A percentile compares a stretch with the other conserved stretches of the same genome.
Conservation (phyloP, 805 yeast genomes). For the Brettanomyces naardenensis region DNA sequence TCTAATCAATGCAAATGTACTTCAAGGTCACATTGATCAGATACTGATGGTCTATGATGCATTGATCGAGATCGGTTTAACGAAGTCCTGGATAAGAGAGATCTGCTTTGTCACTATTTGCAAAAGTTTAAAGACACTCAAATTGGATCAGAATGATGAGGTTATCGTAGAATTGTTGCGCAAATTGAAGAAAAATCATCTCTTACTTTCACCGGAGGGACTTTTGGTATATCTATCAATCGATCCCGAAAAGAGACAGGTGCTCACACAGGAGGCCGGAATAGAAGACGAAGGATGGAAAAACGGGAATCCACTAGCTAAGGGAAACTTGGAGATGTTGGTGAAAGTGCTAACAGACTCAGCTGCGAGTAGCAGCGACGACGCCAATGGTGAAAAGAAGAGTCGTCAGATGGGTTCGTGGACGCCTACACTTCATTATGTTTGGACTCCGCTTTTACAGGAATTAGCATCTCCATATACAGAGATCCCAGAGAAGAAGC, state of each 20-base stretch:
- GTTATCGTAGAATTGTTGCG: conserved; percentile 25
- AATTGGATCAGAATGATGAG: conserved; percentile 11
- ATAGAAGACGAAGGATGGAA: conserved; percentile 45
- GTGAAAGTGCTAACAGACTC: conserved; percentile 59
- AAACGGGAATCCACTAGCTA: conserved; percentile 62
- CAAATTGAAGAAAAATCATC: conserved; percentile 40
- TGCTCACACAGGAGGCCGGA: conserved; percentile 12
- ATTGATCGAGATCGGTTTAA: conserved; percentile 48
- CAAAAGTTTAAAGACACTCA: conserved; percentile 33
- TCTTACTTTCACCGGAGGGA: conserved; percentile 72
- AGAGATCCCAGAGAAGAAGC: conserved; percentile 24
- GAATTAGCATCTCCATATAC: conserved; percentile 26
- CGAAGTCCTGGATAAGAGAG: conserved; percentile 83
- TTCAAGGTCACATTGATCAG: conserved; percentile 18
- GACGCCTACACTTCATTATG: conserved; percentile 69
- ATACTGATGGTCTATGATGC: conserved; percentile 34
- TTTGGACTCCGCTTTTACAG: conserved; percentile 56
- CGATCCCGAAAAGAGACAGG: conserved; percentile 24
- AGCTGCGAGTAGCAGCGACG: conserved; percentile 30
- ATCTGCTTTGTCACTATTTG: conserved; percentile 66
- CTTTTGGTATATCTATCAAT: conserved; percentile 59
- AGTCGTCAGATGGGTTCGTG: conserved; percentile 53
- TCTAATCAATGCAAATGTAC: conserved; percentile 46
- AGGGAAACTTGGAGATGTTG: conserved; percentile 54
- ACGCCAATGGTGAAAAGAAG: conserved; percentile 27